Percentiles rank a stretch among this genome's conserved stretches.
Evolutionary conservation across 177 flowering plant species (phyloP).

Genomic region (Vitis hybrid): DNA sequence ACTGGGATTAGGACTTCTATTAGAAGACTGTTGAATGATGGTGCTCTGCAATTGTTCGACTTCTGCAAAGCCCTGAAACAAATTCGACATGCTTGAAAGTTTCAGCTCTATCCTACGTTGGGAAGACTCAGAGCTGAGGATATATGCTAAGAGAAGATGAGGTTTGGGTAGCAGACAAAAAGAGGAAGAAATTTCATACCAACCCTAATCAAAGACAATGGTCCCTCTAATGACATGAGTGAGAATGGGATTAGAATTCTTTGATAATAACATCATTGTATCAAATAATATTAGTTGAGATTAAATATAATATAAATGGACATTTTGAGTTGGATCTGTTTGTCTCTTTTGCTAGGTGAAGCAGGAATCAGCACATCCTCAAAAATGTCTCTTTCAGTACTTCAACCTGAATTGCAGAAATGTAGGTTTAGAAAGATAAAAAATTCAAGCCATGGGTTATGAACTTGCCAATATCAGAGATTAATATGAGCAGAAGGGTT

Average conservation of each 20-base stretch:
- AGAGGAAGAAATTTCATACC: conserved; percentile 21
- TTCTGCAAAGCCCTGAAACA: conserved; percentile 22
- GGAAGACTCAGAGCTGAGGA: conserved; percentile 3
- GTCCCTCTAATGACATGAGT: conserved; percentile 8
- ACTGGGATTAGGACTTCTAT: conserved; percentile 18
- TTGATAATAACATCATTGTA: conserved; percentile 12
- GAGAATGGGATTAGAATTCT: conserved; percentile 12
- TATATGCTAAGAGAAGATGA: conserved; percentile 15
- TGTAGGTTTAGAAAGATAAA: no score
- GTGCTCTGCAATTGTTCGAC: conserved; percentile 24
- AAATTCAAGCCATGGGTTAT: no score
- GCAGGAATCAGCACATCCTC: neutral
- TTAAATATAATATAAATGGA: neutral
- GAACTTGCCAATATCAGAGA: neutral
- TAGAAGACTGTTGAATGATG: conserved; percentile 19
- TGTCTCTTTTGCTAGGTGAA: conserved; percentile 8
- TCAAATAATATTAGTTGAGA: neutral
- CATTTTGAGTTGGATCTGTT: conserved; percentile 5
- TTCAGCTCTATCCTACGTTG: neutral
- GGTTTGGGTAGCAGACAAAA: conserved; percentile 22
- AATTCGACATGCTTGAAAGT: conserved; percentile 24
- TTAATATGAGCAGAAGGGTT: neutral
- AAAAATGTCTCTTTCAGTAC: neutral
- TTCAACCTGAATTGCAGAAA: no score
- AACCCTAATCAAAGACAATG: conserved; percentile 19